Conservation (phyloP, 1,139 yeast species). For the Casaregolazyma suthepensis region DNA sequence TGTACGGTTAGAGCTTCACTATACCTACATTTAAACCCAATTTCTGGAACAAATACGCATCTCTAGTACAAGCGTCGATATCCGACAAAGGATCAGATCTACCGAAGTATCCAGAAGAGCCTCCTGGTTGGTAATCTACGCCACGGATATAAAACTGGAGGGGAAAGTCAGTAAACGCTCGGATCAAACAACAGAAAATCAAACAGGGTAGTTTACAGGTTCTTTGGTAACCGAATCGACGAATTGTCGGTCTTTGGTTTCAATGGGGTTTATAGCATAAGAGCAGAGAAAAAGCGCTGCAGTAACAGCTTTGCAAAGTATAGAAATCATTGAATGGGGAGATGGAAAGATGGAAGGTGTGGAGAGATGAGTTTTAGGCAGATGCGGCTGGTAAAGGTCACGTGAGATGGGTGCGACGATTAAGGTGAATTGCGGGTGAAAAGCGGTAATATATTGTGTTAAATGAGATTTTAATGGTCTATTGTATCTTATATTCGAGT, state of each 20-base stretch:
- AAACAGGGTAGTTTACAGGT: conserved; percentile 46
- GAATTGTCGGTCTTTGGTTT: conserved; percentile 61
- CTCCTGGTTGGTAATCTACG: conserved; percentile 85
- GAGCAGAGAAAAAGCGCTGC: background rate
- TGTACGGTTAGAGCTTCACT: conserved; percentile 7
- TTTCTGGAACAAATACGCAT: conserved; percentile 63
- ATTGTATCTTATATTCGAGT: background rate
- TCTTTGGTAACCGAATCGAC: conserved; percentile 68
- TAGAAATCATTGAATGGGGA: background rate
- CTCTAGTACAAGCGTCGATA: conserved; percentile 63
- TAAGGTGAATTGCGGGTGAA: background rate
- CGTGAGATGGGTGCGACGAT: background rate
- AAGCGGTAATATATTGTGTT: background rate
- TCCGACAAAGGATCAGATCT: conserved; percentile 68
- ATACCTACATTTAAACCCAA: conserved; percentile 62
- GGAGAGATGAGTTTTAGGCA: background rate
- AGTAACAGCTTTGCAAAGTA: background rate
- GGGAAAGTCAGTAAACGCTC: background rate
- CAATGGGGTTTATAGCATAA: conserved; percentile 27
- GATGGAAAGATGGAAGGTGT: background rate
- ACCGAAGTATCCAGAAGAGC: conserved; percentile 56
- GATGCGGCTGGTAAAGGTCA: background rate
- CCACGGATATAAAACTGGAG: conserved; percentile 70
- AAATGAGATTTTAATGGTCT: background rate
- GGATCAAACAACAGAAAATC: background rate